Base-by-base conservation (phyloP, 768 basidiomycete genomes). In the Tubosaeta sp. region DNA sequence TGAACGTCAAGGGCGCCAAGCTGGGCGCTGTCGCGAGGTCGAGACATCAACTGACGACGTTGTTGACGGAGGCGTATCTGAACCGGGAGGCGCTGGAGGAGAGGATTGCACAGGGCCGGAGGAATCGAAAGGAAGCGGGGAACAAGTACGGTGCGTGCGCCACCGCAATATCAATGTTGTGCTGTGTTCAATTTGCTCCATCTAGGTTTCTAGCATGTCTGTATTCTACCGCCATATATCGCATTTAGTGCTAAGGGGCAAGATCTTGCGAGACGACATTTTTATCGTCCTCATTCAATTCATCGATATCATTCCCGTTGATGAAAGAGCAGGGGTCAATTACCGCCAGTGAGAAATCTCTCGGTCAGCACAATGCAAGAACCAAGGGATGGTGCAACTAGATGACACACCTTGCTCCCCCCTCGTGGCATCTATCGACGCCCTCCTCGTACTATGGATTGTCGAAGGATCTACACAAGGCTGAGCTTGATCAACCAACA, bases 61-160 rank as follows among this genome's bases (percentile, higher is more conserved):
- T 94, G 49, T 75, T 94, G 41, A 85, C 81, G 37, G 88, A 93
- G 51, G 91, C 91, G 1, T 92, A 91, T 63, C 69, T 83, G 64
- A 93, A 93, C 62, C 82, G 91, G 31, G 91, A 91, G 48, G 83
- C 80, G 0, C 61, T 94, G 56, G 91, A 94, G 65, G 90, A 91
- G 54, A 83, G 72, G 71, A 90, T 93, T 58, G 91, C 91, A 0
- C 83, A 91, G 67, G 90, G 85, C 2, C 77, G 84, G 55, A 75
- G 87, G 55, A 93, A 93, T 62, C 77, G 90, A 55, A 93, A 93
- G 66, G 88, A 91, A 63, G 90, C 91, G 0, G 91, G 91, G 10
- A 92, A 90, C 70, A 94, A 93, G 77, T 93, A 94, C 60, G 91
- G 91, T 86, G 60, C 54, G 78, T 71, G n/a, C 27, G 43, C 31